Evolutionary conservation across 2,329 filamentous ascomycete species (phyloP).

Genomic region (Monilinia fructicola): DNA sequence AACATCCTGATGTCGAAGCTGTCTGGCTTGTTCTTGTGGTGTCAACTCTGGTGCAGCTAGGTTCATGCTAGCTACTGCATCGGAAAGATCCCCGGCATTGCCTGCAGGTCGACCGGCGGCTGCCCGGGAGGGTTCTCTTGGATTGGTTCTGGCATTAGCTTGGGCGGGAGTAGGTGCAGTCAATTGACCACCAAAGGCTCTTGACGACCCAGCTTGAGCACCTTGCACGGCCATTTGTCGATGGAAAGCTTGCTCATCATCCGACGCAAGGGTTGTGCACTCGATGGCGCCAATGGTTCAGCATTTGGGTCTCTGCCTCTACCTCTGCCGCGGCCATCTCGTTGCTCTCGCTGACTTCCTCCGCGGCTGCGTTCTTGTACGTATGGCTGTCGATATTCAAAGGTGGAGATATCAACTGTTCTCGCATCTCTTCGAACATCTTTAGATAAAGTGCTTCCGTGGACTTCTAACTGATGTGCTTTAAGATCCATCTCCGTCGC

Average conservation of each 20-base stretch:
- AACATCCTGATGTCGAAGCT: slow-evolving; percentile 78
- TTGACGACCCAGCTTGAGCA: slow-evolving; percentile 73
- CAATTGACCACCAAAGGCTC: slow-evolving; percentile 83
- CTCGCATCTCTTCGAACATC: slow-evolving; percentile 80
- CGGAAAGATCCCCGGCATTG: slow-evolving; percentile 12
- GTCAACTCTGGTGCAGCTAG: slow-evolving; percentile 54
- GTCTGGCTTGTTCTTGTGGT: slow-evolving; percentile 77
- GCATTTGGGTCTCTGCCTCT: slow-evolving; percentile 85
- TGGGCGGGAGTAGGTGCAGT: slow-evolving; percentile 49
- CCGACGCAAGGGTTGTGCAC: slow-evolving; percentile 75
- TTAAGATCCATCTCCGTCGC: slow-evolving; percentile 93
- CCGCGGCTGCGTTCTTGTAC: slow-evolving; percentile 54
- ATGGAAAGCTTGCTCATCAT: slow-evolving; percentile 91
- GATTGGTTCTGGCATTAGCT: slow-evolving; percentile 35
- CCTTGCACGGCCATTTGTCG: slow-evolving; percentile 89
- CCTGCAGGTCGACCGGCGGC: slow-evolving; percentile 27
- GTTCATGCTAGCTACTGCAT: slow-evolving; percentile 40
- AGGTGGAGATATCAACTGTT: slow-evolving; percentile 81
- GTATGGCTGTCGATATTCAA: slow-evolving; percentile 76
- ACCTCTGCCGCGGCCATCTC: slow-evolving; percentile 48
- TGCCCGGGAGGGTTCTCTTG: slow-evolving; percentile 22
- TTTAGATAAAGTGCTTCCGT: slow-evolving; percentile 78
- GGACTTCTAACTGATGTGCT: slow-evolving; percentile 82
- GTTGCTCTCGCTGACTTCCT: slow-evolving; percentile 45
- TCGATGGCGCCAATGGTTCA: slow-evolving; percentile 73